These are phyloP conservation scores for Parafenestella ontariensis DNA, from an alignment of 2,329 filamentous ascomycete species.

Conservation along the genomic window DNA sequence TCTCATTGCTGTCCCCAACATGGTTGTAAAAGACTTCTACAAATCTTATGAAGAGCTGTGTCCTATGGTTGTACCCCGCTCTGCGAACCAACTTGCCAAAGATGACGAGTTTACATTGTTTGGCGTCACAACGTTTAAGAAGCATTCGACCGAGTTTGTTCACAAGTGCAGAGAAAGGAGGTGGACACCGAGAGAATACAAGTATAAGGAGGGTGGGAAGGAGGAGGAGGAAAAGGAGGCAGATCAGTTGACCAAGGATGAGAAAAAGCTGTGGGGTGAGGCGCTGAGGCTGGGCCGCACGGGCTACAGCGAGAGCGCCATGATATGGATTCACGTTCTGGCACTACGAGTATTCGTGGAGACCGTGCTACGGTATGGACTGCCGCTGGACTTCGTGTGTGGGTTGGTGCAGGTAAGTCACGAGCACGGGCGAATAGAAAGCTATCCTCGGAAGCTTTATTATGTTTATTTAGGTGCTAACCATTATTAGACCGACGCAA, in stretches of 20 bases:
- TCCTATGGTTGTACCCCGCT: slow-evolving; percentile 93
- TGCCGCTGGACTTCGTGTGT: slow-evolving; percentile 88
- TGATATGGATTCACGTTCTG: slow-evolving; percentile 94
- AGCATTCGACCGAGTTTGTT: slow-evolving; percentile 83
- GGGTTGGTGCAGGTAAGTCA: slow-evolving; percentile 76
- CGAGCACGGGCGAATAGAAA: background rate
- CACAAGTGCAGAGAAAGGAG: slow-evolving; percentile 91
- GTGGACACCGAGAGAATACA: slow-evolving; percentile 95
- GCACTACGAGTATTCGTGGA: slow-evolving; percentile 95
- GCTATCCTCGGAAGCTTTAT: background rate
- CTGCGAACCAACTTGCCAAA: slow-evolving; percentile 76
- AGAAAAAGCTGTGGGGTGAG: slow-evolving; percentile 92
- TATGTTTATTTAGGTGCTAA: slow-evolving; percentile 4
- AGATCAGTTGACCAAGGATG: slow-evolving; percentile 80
- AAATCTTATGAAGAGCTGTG: slow-evolving; percentile 86
- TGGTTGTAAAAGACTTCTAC: slow-evolving; percentile 84
- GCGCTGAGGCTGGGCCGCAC: slow-evolving; percentile 84
- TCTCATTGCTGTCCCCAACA: slow-evolving; percentile 84
- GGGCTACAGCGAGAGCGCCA: slow-evolving; percentile 95
- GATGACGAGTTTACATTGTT: slow-evolving; percentile 92
- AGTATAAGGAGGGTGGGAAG: slow-evolving; percentile 86
- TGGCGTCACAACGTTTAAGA: slow-evolving; percentile 92
- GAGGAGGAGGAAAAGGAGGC: slow-evolving; percentile 91
- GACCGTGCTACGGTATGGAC: slow-evolving; percentile 93
- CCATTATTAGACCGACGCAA: slow-evolving; percentile 74